These are phyloP conservation scores for Penicillium atrosanguineum DNA, from an alignment of 495 filamentous ascomycete species.

Conservation along the genomic window DNA sequence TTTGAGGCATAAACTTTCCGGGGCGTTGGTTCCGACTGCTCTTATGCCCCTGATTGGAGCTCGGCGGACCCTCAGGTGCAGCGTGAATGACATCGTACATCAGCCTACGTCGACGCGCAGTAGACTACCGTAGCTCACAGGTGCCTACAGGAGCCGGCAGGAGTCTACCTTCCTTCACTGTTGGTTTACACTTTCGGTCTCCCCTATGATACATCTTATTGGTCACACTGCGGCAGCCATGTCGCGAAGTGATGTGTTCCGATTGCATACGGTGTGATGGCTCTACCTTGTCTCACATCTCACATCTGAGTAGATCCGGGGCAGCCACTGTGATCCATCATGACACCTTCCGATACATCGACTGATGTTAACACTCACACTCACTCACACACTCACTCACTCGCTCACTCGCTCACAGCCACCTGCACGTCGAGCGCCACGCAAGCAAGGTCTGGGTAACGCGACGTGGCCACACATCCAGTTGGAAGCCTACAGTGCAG, in stretches of 20 bases:
- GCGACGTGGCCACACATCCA: conserved; percentile 13
- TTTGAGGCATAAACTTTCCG: background rate
- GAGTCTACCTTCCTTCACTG: background rate
- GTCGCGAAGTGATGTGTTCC: conserved; percentile 29
- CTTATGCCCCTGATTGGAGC: background rate
- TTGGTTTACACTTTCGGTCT: background rate
- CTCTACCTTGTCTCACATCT: conserved; percentile 15
- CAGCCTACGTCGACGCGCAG: background rate
- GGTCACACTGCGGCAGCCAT: conserved; percentile 15
- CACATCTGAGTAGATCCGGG: conserved; percentile 22
- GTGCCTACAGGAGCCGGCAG: background rate
- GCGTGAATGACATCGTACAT: background rate
- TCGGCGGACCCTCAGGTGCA: background rate
- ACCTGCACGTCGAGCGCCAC: conserved; percentile 12
- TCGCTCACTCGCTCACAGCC: background rate
- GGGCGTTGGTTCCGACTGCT: background rate
- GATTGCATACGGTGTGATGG: conserved; percentile 28
- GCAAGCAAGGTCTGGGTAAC: conserved; percentile 23
- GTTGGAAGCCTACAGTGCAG: background rate
- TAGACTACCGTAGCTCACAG: background rate
- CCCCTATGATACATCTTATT: conserved; percentile 23
- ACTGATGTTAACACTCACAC: conserved; percentile 1
- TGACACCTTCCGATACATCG: conserved; percentile 7
- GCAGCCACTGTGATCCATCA: conserved; percentile 25
- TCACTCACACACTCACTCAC: background rate